Conservation (phyloP, 2,329 filamentous ascomycete genomes). For the Aureobasidium sp. region DNA sequence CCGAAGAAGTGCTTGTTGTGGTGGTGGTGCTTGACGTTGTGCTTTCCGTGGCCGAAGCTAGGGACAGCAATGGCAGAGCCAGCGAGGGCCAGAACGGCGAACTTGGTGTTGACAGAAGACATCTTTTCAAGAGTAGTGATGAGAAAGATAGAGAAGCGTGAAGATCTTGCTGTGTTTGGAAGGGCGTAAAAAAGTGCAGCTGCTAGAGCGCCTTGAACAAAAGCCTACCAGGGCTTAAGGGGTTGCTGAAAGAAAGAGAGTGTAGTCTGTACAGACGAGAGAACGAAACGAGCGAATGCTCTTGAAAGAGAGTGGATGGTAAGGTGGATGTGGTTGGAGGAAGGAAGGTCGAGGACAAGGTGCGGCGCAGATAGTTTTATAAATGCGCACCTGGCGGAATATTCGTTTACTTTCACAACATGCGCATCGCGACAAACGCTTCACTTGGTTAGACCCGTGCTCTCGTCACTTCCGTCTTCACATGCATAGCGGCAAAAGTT, state of each 20-base stretch:
- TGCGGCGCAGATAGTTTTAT: conserved; percentile 4
- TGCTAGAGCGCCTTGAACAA: conserved; percentile 30
- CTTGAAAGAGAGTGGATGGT: conserved; percentile 22
- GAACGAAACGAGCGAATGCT: conserved; percentile 34
- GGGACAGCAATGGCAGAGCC: conserved; percentile 31
- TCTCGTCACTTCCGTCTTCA: conserved; percentile 3
- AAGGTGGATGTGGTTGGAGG: conserved; percentile 12
- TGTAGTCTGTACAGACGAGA: conserved; percentile 27
- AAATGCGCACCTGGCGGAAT: neutral
- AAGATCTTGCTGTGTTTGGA: conserved; percentile 8
- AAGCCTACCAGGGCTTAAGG: conserved; percentile 36
- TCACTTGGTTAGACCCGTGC: neutral
- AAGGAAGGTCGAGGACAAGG: neutral
- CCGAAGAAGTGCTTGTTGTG: conserved; percentile 19
- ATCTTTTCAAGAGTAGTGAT: conserved; percentile 19
- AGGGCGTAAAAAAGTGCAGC: conserved; percentile 18
- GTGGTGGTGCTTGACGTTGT: conserved; percentile 18
- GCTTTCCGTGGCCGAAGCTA: conserved; percentile 18
- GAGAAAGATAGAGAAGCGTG: conserved; percentile 16
- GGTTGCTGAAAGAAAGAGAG: conserved; percentile 22
- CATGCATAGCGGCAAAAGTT: conserved; percentile 7
- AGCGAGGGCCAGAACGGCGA: conserved; percentile 36
- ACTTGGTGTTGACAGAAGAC: conserved; percentile 27
- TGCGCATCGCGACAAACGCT: conserved; percentile 1
- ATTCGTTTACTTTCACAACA: neutral